A percentile compares a stretch with the other conserved stretches of the same genome.
phyloP scores from a whole-genome alignment of 2,329 filamentous ascomycete genomes.

The Monilinia fructigena region DNA sequence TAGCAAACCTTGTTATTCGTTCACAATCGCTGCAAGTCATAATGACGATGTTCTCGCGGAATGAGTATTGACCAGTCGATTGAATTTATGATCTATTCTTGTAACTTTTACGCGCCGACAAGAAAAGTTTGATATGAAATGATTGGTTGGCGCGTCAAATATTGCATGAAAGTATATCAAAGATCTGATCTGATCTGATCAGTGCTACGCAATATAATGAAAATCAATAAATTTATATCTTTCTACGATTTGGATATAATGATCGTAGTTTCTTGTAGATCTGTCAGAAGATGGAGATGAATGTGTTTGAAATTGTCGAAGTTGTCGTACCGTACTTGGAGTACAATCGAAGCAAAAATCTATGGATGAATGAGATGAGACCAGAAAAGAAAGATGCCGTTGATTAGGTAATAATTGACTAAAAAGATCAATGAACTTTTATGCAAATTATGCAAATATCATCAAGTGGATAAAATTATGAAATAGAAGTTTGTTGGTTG shows the following conservation, averaged over 20 bases:
- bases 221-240: not conserved
- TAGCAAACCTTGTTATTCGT: constrained; percentile 35
- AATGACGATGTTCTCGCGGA: constrained; percentile 21
- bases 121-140: constrained; percentile 18
- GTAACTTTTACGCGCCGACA: constrained; percentile 37
- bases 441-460: too few relatives aligned
- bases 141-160: constrained; percentile 29
- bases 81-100: constrained; percentile 27
- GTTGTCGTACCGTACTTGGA: too few relatives aligned
- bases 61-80: constrained; percentile 24
- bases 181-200: constrained; percentile 3
- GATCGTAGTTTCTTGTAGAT: not conserved
- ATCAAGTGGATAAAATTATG: not conserved
- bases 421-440: too few relatives aligned
- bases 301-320: too few relatives aligned
- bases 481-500: not conserved
- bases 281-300: not conserved
- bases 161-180: too few relatives aligned
- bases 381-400: too few relatives aligned
- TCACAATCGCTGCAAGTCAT: constrained; percentile 30
- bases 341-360: too few relatives aligned
- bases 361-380: too few relatives aligned
- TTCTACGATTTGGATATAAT: not conserved
- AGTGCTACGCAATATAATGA: not conserved
- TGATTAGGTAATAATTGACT: too few relatives aligned